Conservation (phyloP, 768 basidiomycete species). For the Pleurotus giganteus region DNA sequence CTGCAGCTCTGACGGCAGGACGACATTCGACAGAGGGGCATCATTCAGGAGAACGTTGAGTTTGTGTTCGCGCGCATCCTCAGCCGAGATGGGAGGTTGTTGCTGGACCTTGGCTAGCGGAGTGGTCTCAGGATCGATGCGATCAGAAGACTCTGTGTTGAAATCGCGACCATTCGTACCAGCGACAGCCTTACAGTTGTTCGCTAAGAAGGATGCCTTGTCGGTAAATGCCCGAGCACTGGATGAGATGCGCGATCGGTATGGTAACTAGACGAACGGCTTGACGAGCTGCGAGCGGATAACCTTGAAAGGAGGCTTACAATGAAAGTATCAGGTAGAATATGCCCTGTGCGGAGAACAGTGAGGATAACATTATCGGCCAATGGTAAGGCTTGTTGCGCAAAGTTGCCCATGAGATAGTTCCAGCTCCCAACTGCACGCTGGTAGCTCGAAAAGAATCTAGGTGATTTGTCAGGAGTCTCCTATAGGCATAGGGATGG, state of each 20-base stretch:
- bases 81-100: conserved; percentile 30
- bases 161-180: conserved; percentile 49
- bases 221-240: conserved; percentile 46
- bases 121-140: conserved; percentile 12
- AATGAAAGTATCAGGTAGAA: conserved; percentile 39
- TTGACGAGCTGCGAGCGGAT: not conserved
- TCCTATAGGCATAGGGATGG: not conserved
- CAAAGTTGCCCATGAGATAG: conserved; percentile 54
- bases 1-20: conserved; percentile 35
- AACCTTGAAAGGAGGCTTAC: conserved; percentile 27
- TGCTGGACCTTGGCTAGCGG: conserved; percentile 40
- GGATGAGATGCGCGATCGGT: conserved; percentile 52
- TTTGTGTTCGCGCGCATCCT: conserved; percentile 33
- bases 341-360: conserved; percentile 40
- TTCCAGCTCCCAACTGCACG: conserved; percentile 35
- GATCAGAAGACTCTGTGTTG: conserved; percentile 22
- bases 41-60: conserved; percentile 51
- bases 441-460: conserved; percentile 48
- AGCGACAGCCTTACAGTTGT: conserved; percentile 48
- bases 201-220: conserved; percentile 43
- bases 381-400: conserved; percentile 52
- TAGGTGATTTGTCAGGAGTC: conserved; percentile 13
- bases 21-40: conserved; percentile 39
- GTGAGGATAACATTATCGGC: conserved; percentile 46
- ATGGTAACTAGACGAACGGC: conserved; percentile 42